phyloP scores from a whole-genome alignment of 2,329 filamentous ascomycete genomes.

The Beauveria medogensis region DNA sequence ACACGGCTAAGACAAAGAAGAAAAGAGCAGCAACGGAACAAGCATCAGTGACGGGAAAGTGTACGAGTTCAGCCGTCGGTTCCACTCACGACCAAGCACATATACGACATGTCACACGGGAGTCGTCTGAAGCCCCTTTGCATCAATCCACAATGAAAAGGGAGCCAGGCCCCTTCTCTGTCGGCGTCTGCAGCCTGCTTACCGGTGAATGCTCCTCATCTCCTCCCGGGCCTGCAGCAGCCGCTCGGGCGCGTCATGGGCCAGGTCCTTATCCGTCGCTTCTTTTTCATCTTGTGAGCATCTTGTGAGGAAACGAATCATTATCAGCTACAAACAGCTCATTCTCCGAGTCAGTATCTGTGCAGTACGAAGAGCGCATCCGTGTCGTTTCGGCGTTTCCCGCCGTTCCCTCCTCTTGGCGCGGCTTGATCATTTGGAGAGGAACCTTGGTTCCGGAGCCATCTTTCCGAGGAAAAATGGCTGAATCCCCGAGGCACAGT shows the following conservation, averaged over 20 bases:
- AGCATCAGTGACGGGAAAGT: neutral
- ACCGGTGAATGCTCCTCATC: neutral
- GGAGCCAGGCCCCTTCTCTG: neutral
- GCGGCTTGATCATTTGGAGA: neutral
- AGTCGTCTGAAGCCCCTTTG: no score
- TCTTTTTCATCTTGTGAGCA: neutral
- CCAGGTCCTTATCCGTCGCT: neutral
- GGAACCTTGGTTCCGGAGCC: neutral
- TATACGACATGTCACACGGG: no score
- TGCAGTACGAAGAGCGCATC: neutral
- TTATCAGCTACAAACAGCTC: neutral
- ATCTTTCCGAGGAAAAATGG: neutral
- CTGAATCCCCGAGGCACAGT: conserved; percentile 17
- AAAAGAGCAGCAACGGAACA: neutral
- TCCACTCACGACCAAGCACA: neutral
- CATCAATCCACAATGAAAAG: no score
- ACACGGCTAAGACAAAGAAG: neutral
- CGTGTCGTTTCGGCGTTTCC: neutral
- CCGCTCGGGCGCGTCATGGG: neutral
- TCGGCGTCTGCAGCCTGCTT: no score
- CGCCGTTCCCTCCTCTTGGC: neutral
- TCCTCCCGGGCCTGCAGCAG: neutral
- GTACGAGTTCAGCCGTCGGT: neutral
- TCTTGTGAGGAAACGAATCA: neutral
- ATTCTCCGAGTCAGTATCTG: neutral